phyloP scores from a whole-genome alignment of 495 filamentous ascomycete species.

The Evernia prunastri region DNA sequence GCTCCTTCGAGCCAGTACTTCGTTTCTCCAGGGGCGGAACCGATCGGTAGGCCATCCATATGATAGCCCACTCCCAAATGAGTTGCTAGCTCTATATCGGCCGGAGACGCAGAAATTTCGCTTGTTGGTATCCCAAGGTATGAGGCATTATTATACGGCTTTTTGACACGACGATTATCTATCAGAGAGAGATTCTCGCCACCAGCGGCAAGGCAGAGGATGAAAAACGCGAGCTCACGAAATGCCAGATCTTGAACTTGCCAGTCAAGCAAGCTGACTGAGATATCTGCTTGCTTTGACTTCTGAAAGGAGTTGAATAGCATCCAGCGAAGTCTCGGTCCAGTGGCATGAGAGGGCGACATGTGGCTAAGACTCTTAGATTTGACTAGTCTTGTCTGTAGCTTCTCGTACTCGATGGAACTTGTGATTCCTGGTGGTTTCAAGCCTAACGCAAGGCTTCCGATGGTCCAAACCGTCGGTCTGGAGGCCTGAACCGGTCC shows the following conservation, averaged over 20 bases:
- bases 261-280: constrained; percentile 12
- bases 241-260: constrained; percentile 18
- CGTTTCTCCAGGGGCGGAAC: constrained; percentile 13
- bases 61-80: constrained; percentile 12
- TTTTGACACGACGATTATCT: not conserved
- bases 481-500: no score
- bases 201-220: constrained; percentile 22
- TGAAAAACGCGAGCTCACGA: constrained; percentile 19
- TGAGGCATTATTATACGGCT: not conserved
- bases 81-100: constrained; percentile 9
- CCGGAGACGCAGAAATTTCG: not conserved
- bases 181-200: constrained; percentile 9
- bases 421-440: not conserved
- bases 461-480: no score
- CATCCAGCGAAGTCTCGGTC: constrained; percentile 1
- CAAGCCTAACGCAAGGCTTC: constrained; percentile 7
- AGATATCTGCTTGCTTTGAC: not conserved
- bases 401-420: not conserved
- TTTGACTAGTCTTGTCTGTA: not conserved
- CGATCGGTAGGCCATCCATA: not conserved
- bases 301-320: constrained; percentile 9
- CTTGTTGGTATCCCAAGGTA: constrained; percentile 1
- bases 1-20: constrained; percentile 23
- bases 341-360: not conserved
- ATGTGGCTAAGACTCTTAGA: not conserved